Conservation (phyloP, 805 yeast species). For the Ogataea polymorpha region DNA sequence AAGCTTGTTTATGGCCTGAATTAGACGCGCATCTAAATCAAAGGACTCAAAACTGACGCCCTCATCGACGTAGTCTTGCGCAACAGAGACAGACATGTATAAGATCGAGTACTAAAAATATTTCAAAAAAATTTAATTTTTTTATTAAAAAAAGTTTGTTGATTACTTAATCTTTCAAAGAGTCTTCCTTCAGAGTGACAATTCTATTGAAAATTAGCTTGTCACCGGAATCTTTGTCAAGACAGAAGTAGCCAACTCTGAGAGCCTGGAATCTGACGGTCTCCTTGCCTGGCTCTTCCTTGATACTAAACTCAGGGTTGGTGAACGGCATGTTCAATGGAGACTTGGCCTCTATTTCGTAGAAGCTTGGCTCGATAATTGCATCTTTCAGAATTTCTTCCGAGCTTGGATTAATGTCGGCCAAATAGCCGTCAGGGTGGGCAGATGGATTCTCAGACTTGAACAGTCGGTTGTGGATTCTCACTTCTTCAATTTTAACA, state of each 20-base stretch:
- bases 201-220: conserved; percentile 79
- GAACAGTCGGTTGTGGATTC: conserved; percentile 86
- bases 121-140: conserved; percentile 6
- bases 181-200: conserved; percentile 87
- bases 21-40: conserved; percentile 75
- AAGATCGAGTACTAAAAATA: conserved; percentile 6
- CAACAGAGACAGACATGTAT: conserved; percentile 42
- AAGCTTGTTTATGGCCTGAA: conserved; percentile 76
- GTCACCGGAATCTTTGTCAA: conserved; percentile 74
- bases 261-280: conserved; percentile 97
- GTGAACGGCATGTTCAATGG: conserved; percentile 69
- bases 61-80: conserved; percentile 70
- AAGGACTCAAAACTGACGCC: conserved; percentile 69
- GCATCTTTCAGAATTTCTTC: conserved; percentile 66
- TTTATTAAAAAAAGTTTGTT: conserved; percentile 4
- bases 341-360: conserved; percentile 60
- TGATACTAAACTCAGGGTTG: conserved; percentile 63
- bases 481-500: conserved; percentile 64
- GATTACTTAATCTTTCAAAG: conserved; percentile 37
- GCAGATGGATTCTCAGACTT: conserved; percentile 86
- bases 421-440: conserved; percentile 83
- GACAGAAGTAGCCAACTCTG: conserved; percentile 92
- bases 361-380: conserved; percentile 74
- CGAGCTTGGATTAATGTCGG: conserved; percentile 77
- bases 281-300: conserved; percentile 69